A percentile compares a stretch with the other conserved stretches of the same genome.
phyloP scores from a whole-genome alignment of 2,329 filamentous ascomycete species.

The Phaeophleospora eucalypticola region DNA sequence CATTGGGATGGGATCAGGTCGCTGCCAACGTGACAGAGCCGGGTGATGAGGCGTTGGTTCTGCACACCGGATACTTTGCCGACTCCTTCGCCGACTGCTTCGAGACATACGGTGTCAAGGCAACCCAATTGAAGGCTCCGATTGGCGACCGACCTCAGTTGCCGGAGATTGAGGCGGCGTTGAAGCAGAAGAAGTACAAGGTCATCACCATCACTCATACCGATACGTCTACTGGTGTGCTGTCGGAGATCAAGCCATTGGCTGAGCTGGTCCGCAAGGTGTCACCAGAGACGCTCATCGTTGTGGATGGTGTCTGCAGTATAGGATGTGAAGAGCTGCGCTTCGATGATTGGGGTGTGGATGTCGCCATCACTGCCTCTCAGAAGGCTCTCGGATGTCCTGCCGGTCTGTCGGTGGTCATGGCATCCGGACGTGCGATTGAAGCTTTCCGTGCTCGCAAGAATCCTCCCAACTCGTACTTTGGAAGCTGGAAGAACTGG shows the following conservation, averaged over 20 bases:
- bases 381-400: slow-evolving; percentile 97
- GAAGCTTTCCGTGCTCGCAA: slow-evolving; percentile 75
- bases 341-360: slow-evolving; percentile 91
- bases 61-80: slow-evolving; percentile 96
- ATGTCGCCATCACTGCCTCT: slow-evolving; percentile 87
- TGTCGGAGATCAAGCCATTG: slow-evolving; percentile 83
- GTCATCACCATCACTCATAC: slow-evolving; percentile 92
- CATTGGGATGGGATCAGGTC: slow-evolving; percentile 93
- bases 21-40: slow-evolving; percentile 88
- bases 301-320: slow-evolving; percentile 96
- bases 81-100: slow-evolving; percentile 93
- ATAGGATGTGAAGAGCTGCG: slow-evolving; percentile 93
- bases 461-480: slow-evolving; percentile 80
- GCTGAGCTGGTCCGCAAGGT: slow-evolving; percentile 79
- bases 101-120: slow-evolving; percentile 81
- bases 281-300: slow-evolving; percentile 83
- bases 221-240: slow-evolving; percentile 92
- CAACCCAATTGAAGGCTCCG: slow-evolving; percentile 82
- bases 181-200: slow-evolving; percentile 92
- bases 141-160: slow-evolving; percentile 85
- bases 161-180: slow-evolving; percentile 78
- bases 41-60: slow-evolving; percentile 84
- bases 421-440: slow-evolving; percentile 86
- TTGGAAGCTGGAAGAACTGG: slow-evolving; percentile 97
- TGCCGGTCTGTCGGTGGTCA: slow-evolving; percentile 87